Base-by-base conservation (phyloP, 106 monocot species). In the Xerophyta viscosa region DNA sequence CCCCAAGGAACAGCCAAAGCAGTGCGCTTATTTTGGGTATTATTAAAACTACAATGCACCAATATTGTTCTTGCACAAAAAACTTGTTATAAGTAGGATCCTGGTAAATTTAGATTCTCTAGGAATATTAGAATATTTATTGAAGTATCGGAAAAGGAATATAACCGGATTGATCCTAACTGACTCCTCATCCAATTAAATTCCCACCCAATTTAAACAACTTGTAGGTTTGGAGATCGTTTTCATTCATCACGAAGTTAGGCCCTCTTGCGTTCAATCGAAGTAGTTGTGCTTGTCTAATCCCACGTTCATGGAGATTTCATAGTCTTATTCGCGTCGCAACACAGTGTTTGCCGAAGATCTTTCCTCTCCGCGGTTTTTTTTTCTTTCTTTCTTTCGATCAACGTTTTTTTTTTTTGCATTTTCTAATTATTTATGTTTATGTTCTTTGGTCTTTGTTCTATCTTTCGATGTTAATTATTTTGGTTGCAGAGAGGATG, bases 311-410 rank as follows among this genome's bases (percentile, higher is more conserved):
- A n/a, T n/a, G n/a, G n/a, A n/a, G n/a, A n/a, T n/a, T n/a, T n/a
- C n/a, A n/a, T n/a, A n/a, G n/a, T n/a, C n/a, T n/a, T n/a, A n/a
- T n/a, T n/a, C n/a, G n/a, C n/a, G n/a, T n/a, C n/a, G n/a, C n/a
- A n/a, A n/a, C n/a, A n/a, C n/a, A n/a, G n/a, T n/a, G n/a, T n/a
- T n/a, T n/a, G n/a, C n/a, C n/a, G n/a, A n/a, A n/a, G n/a, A n/a
- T n/a, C n/a, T n/a, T n/a, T n/a, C n/a, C n/a, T n/a, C n/a, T n/a
- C n/a, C n/a, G n/a, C n/a, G 45, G 6, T 19, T 30, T 21, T 13
- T 6, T 22, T 45, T 26, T 29, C 0, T 28, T 18, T 20, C 9
- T 19, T 24, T 26, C 23, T 23, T 50, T 41, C 7, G 67, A 84
- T 5, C 6, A 6, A 50, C 11, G 6, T 25, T 23, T 50, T 11